Evolutionary conservation across 2,329 filamentous ascomycete genomes (phyloP).

Genomic region (Talaromyces sp.): DNA sequence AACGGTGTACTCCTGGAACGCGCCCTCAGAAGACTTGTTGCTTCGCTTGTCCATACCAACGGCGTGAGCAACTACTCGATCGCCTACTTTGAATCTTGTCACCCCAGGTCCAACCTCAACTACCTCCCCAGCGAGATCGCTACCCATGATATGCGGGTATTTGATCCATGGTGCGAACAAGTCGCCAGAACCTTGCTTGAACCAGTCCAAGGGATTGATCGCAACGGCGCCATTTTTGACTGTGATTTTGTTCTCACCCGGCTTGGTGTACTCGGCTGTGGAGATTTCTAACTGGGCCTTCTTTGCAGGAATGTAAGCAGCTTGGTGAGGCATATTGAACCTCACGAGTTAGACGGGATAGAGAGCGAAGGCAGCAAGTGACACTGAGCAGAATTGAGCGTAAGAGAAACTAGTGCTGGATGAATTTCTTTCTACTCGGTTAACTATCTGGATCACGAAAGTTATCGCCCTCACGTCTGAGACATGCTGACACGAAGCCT

Average conservation of each 20-base stretch:
- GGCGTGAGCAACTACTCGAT: slow-evolving; percentile 4
- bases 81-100: neutral
- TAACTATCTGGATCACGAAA: neutral
- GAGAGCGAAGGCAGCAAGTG: neutral
- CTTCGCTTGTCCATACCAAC: slow-evolving; percentile 18
- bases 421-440: neutral
- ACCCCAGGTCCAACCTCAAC: slow-evolving; percentile 5
- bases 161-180: slow-evolving; percentile 19
- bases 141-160: slow-evolving; percentile 15
- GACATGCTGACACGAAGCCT: neutral
- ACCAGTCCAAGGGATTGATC: slow-evolving; percentile 33
- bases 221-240: slow-evolving; percentile 25
- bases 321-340: slow-evolving; percentile 14
- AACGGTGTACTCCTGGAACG: slow-evolving; percentile 29
- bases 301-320: slow-evolving; percentile 14
- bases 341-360: neutral
- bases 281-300: slow-evolving; percentile 10
- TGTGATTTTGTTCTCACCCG: slow-evolving; percentile 20
- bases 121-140: slow-evolving; percentile 2
- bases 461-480: neutral
- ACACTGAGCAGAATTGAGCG: neutral
- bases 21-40: slow-evolving; percentile 21
- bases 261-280: neutral
- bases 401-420: neutral
- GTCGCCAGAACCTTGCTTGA: slow-evolving; percentile 27